Conservation (phyloP, 345 rosid species). For the Sisymbrium irio region DNA sequence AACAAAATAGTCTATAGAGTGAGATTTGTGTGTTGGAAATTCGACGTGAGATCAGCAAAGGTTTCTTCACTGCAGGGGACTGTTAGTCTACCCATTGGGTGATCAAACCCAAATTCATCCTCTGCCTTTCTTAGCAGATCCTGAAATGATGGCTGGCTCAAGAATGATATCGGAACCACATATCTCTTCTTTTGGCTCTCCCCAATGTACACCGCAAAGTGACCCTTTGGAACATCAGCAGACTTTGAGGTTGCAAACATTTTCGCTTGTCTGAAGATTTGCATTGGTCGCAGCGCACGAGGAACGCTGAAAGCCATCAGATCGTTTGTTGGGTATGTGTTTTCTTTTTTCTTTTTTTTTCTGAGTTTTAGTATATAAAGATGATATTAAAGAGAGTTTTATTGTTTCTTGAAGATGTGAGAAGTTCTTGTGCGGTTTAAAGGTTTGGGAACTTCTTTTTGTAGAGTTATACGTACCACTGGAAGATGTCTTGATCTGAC, state of each 20-base stretch:
- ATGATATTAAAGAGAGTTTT: no score
- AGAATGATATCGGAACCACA: slow-evolving; percentile 42
- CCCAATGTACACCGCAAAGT: slow-evolving; percentile 47
- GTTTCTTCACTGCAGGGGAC: slow-evolving; percentile 49
- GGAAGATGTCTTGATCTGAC: background rate
- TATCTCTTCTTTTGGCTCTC: slow-evolving; percentile 39
- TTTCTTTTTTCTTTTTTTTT: no score
- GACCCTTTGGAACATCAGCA: slow-evolving; percentile 30
- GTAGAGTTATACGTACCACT: background rate
- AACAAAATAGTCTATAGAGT: background rate
- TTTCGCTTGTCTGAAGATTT: background rate
- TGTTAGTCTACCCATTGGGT: slow-evolving; percentile 50
- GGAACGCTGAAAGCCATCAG: background rate
- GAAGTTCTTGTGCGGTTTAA: no score
- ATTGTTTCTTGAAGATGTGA: no score
- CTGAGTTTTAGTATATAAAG: no score
- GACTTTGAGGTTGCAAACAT: background rate
- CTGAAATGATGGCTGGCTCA: slow-evolving; percentile 44
- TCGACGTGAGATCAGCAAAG: slow-evolving; percentile 25
- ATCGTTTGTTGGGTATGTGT: background rate
- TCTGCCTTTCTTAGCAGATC: slow-evolving; percentile 40
- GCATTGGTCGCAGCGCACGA: slow-evolving; percentile 5
- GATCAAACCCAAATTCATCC: slow-evolving; percentile 49
- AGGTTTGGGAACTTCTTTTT: background rate
- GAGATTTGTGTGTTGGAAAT: slow-evolving; percentile 1